Evolutionary conservation across 371 early-diverging fungal species (phyloP).

Genomic region (Rhizopus stolonifer): DNA sequence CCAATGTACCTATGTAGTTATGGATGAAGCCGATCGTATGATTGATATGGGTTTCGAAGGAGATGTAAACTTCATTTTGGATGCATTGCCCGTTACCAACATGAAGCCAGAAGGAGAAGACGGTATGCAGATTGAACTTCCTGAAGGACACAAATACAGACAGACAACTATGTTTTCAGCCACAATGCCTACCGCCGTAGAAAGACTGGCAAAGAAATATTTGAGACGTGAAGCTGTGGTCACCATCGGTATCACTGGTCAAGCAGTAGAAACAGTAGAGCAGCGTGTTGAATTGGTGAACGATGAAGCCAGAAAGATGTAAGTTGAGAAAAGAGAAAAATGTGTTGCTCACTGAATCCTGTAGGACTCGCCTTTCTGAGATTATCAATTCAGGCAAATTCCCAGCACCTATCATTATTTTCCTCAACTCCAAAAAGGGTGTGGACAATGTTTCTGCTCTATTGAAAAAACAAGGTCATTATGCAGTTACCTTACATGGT

Average conservation of each 20-base stretch:
- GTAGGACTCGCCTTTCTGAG: conserved; percentile 73
- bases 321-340: conserved; percentile 13
- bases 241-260: conserved; percentile 96
- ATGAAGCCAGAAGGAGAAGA: conserved; percentile 81
- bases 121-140: conserved; percentile 35
- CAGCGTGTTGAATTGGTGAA: conserved; percentile 92
- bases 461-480: conserved; percentile 68
- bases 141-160: conserved; percentile 66
- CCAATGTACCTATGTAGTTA: conserved; percentile 89
- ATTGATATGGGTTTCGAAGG: conserved; percentile 97
- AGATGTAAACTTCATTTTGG: conserved; percentile 93
- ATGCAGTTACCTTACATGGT: conserved; percentile 87
- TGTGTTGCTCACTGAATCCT: neutral
- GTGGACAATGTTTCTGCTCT: conserved; percentile 75
- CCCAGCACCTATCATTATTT: conserved; percentile 91
- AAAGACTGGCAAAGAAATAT: conserved; percentile 90
- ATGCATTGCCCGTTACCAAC: conserved; percentile 88
- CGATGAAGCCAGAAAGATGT: conserved; percentile 84
- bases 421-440: conserved; percentile 94
- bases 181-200: conserved; percentile 98
- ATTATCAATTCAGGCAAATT: conserved; percentile 67
- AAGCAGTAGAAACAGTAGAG: conserved; percentile 94
- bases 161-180: conserved; percentile 99
- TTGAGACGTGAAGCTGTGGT: conserved; percentile 94
- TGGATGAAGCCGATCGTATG: conserved; percentile 99